phyloP scores from a whole-genome alignment of 2,329 filamentous ascomycete species.

The Penicillium sp. region DNA sequence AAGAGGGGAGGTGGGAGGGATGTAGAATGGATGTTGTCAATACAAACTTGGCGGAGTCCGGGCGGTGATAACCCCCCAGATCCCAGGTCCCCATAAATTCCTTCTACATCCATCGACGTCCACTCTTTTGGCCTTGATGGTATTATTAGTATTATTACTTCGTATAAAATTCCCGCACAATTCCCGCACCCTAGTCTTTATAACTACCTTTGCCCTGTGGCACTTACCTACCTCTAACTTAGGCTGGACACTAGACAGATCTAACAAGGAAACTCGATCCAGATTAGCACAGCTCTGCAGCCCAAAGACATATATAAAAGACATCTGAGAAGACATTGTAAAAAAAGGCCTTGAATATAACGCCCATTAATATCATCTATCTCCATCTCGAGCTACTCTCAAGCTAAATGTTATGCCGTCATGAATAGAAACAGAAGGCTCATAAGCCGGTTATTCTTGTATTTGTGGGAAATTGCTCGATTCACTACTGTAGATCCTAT shows the following conservation, averaged over 20 bases:
- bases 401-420: no score
- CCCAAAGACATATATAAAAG: no score
- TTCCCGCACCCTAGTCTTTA: not conserved
- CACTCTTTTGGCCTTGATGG: not conserved
- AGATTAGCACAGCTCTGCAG: not conserved
- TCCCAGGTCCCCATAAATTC: not conserved
- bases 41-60: slow-evolving; percentile 17
- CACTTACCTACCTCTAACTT: not conserved
- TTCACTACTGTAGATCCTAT: no score
- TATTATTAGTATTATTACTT: not conserved
- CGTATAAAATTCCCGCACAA: not conserved
- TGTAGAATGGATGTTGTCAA: slow-evolving; percentile 13
- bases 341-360: no score
- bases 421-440: no score
- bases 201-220: not conserved
- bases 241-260: not conserved
- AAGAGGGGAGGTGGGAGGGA: slow-evolving; percentile 12
- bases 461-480: no score
- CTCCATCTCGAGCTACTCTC: no score
- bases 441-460: no score
- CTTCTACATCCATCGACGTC: not conserved
- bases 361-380: no score
- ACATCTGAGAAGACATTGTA: not conserved
- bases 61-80: slow-evolving; percentile 18
- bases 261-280: not conserved